phyloP scores from a whole-genome alignment of 2,329 filamentous ascomycete species.

The Lecanicillium sp. region DNA sequence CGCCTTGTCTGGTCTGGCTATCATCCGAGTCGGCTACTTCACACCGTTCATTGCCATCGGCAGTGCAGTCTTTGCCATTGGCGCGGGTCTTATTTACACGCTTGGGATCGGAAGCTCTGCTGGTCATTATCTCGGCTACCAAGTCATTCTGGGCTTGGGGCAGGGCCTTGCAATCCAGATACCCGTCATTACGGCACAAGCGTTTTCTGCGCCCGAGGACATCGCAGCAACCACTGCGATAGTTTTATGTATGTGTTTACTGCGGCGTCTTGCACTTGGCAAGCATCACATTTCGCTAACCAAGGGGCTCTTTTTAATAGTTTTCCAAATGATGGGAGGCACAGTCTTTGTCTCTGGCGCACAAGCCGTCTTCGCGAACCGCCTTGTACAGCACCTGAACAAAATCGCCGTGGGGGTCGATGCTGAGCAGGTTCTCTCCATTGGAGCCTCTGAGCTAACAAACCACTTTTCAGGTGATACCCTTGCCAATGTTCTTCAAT shows the following conservation, averaged over 20 bases:
- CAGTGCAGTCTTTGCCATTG: not conserved
- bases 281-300: too few species aligned
- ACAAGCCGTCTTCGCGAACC: constrained; percentile 1
- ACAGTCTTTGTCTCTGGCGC: constrained; percentile 3
- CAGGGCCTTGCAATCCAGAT: constrained; percentile 3
- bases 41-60: constrained; percentile 8
- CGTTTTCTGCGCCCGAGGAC: not conserved
- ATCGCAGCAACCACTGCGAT: constrained; percentile 1
- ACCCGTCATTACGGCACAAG: constrained; percentile 4
- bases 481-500: not conserved
- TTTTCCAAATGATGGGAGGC: constrained; percentile 3
- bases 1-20: constrained; percentile 19
- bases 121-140: constrained; percentile 1
- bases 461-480: not conserved
- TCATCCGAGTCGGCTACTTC: constrained; percentile 20
- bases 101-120: constrained; percentile 1
- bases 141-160: constrained; percentile 1
- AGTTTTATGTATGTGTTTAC: not conserved
- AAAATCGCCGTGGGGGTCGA: not conserved
- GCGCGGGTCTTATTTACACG: constrained; percentile 1
- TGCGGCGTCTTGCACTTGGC: not conserved
- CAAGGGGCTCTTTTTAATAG: too few species aligned
- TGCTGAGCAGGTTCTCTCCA: not conserved
- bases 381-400: not conserved
- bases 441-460: constrained; percentile 1